A percentile compares a stretch with the other conserved stretches of the same genome.
These are phyloP conservation scores for Myxozyma vanderwaltii DNA, from an alignment of 805 yeast genomes.

Conservation along the genomic window DNA sequence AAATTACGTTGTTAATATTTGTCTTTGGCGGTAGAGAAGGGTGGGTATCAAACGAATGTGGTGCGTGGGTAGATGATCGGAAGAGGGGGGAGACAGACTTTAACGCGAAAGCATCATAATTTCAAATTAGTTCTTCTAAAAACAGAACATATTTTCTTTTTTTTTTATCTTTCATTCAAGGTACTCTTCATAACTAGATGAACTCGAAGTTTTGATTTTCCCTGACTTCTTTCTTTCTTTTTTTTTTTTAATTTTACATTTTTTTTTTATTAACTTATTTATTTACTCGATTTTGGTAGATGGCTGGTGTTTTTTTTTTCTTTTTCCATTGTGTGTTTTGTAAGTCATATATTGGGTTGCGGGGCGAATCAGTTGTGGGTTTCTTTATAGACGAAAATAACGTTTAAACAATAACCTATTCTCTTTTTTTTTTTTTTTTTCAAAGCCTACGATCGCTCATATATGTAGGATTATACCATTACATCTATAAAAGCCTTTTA, in stretches of 20 bases:
- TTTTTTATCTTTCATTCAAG: slow-evolving; percentile 10
- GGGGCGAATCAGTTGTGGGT: slow-evolving; percentile 33
- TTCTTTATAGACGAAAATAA: slow-evolving; percentile 29
- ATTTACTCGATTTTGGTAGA: slow-evolving; percentile 16
- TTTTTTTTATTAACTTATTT: not conserved
- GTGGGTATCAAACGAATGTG: slow-evolving; percentile 5
- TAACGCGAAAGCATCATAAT: slow-evolving; percentile 15
- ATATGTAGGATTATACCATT: not conserved
- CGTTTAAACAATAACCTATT: not conserved
- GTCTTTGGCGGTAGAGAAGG: slow-evolving; percentile 1
- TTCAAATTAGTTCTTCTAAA: slow-evolving; percentile 4
- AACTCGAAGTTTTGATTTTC: slow-evolving; percentile 7
- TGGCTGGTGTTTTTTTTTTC: slow-evolving; percentile 26
- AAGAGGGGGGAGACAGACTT: not conserved
- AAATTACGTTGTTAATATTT: slow-evolving; percentile 5
- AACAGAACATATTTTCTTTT: not conserved
- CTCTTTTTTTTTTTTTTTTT: not conserved
- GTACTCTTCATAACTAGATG: slow-evolving; percentile 16
- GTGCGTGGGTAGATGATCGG: slow-evolving; percentile 11
- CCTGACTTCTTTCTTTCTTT: slow-evolving; percentile 14
- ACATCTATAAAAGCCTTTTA: too few species aligned
- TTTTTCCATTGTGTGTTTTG: slow-evolving; percentile 27
- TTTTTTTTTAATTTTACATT: not conserved
- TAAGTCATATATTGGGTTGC: slow-evolving; percentile 32
- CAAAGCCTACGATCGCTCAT: too few species aligned